Conservation (phyloP, 2,329 filamentous ascomycete species). For the Cryoendolithus antarcticus region DNA sequence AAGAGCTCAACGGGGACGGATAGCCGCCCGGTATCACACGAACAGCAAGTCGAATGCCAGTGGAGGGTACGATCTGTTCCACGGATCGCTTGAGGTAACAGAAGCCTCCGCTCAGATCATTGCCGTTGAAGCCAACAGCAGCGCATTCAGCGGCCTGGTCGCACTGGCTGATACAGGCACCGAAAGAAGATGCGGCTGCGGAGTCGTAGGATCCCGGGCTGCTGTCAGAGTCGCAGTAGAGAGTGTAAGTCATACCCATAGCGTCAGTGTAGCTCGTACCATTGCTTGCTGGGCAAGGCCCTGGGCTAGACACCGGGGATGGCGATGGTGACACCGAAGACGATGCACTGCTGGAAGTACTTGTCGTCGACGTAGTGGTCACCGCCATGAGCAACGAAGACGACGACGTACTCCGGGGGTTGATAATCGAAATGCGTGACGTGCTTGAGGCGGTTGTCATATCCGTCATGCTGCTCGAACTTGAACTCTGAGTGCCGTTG, state of each 20-base stretch:
- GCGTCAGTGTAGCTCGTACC: conserved; percentile 8
- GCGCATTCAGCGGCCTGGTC: no score
- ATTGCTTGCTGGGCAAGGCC: conserved; percentile 8
- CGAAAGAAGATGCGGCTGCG: no score
- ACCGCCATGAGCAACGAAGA: neutral
- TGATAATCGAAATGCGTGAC: neutral
- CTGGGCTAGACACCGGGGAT: neutral
- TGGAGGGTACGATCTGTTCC: no score
- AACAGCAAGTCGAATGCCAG: no score
- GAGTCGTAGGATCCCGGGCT: no score
- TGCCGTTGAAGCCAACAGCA: no score
- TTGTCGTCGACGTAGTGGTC: neutral
- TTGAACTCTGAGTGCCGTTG: neutral
- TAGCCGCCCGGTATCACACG: no score
- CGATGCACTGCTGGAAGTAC: neutral
- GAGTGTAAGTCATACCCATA: conserved; percentile 4
- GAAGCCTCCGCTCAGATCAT: no score
- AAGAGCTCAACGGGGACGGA: neutral
- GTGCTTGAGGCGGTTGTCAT: neutral
- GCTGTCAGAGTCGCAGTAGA: conserved; percentile 6
- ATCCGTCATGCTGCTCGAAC: conserved; percentile 1
- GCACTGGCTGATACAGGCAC: no score
- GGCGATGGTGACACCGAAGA: neutral
- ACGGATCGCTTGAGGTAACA: no score
- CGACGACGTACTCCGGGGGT: neutral